Evolutionary conservation across 2,329 filamentous ascomycete species (phyloP).

Genomic region (Phaeosphaeria sp.): DNA sequence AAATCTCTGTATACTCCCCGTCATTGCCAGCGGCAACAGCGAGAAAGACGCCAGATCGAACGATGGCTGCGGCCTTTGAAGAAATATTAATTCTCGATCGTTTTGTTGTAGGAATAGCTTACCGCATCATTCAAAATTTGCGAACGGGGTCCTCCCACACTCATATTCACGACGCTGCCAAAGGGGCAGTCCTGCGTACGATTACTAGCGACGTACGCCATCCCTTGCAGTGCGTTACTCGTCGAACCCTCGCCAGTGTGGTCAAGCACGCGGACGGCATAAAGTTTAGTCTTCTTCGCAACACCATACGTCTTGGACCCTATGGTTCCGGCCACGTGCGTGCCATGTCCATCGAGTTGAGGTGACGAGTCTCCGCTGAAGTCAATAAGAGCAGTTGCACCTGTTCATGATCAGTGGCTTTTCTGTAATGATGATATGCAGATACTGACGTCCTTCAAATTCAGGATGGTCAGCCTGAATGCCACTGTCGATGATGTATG

Average conservation of each 20-base stretch:
- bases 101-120: background rate
- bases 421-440: background rate
- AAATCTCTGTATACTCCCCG: conserved; percentile 28
- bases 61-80: conserved; percentile 37
- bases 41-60: conserved; percentile 45
- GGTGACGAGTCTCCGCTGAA: conserved; percentile 27
- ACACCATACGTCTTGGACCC: conserved; percentile 42
- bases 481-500: conserved; percentile 71
- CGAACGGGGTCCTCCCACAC: conserved; percentile 39
- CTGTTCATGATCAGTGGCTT: conserved; percentile 12
- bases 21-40: conserved; percentile 49
- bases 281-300: conserved; percentile 44
- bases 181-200: conserved; percentile 29
- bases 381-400: conserved; percentile 35
- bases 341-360: conserved; percentile 44
- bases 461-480: conserved; percentile 61
- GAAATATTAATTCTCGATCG: background rate
- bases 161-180: conserved; percentile 43
- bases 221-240: conserved; percentile 35
- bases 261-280: conserved; percentile 47
- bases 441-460: conserved; percentile 43
- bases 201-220: conserved; percentile 29
- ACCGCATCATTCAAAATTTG: conserved; percentile 35
- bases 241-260: conserved; percentile 29
- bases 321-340: conserved; percentile 46